Evolutionary conservation across 345 rosid species (phyloP).

Genomic region (Raphanus raphanistrum): DNA sequence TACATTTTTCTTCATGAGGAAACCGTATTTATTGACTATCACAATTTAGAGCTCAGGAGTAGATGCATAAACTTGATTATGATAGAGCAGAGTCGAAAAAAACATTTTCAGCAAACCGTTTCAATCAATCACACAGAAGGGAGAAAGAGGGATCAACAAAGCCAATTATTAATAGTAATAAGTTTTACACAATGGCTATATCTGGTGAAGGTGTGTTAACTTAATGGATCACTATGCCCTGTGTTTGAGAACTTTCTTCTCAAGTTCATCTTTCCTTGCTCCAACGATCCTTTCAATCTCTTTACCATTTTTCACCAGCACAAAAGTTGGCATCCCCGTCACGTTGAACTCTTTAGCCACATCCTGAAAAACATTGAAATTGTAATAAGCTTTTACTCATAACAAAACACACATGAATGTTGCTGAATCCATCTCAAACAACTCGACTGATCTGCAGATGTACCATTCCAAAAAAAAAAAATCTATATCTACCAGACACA

Average conservation of each 20-base stretch:
- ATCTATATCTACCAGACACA: neutral
- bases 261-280: slow-evolving; percentile 59
- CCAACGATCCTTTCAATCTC: slow-evolving; percentile 73
- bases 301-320: slow-evolving; percentile 74
- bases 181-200: slow-evolving; percentile 11
- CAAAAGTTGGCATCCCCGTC: slow-evolving; percentile 89
- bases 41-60: neutral
- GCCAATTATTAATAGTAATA: neutral
- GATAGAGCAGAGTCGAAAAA: neutral
- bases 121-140: neutral
- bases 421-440: neutral
- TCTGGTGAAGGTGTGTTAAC: neutral
- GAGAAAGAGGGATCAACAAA: slow-evolving; percentile 5
- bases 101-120: slow-evolving; percentile 1
- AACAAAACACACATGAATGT: neutral
- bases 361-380: slow-evolving; percentile 43
- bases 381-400: neutral
- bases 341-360: slow-evolving; percentile 72
- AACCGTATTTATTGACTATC: neutral
- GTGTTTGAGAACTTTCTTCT: slow-evolving; percentile 52
- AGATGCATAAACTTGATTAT: neutral
- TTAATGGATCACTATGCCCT: slow-evolving; percentile 2
- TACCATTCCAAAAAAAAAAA: neutral
- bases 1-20: neutral
- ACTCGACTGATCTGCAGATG: neutral